Percentiles rank a stretch among this genome's conserved stretches.
Conservation (phyloP, 495 filamentous ascomycete species). For the Aspergillus nidulans region DNA sequence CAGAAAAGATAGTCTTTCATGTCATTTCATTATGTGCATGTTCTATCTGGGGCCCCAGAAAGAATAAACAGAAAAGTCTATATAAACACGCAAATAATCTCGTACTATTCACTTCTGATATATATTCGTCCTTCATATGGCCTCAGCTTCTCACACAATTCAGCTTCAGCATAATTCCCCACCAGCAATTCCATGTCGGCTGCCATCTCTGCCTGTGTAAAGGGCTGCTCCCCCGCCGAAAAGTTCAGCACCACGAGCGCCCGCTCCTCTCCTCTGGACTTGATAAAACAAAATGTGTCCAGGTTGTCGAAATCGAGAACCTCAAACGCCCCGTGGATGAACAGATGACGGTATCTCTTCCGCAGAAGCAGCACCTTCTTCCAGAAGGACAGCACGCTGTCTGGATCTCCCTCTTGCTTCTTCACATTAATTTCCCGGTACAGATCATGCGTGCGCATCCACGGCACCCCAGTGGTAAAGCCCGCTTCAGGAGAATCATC, state of each 20-base stretch:
- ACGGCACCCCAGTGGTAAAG: conserved; percentile 50
- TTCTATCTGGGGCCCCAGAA: too few relatives aligned
- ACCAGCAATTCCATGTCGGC: too few relatives aligned
- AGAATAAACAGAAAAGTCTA: too few relatives aligned
- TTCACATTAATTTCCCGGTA: conserved; percentile 44
- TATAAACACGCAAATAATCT: too few relatives aligned
- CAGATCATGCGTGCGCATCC: conserved; percentile 57
- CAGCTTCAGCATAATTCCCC: too few relatives aligned
- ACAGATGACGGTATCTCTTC: conserved; percentile 50
- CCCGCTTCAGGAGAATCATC: conserved; percentile 42
- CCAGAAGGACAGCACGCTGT: conserved; percentile 51
- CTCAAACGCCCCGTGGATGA: conserved; percentile 63
- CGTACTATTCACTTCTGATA: too few relatives aligned
- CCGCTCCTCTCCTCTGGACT: conserved; percentile 37
- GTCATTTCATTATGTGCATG: too few relatives aligned
- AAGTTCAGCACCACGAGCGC: conserved; percentile 51
- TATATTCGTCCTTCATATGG: too few relatives aligned
- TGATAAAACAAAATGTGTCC: conserved; percentile 45
- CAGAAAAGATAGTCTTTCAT: too few relatives aligned
- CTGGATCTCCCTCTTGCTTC: conserved; percentile 37
- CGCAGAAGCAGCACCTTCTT: conserved; percentile 46
- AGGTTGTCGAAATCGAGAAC: conserved; percentile 43
- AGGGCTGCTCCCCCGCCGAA: conserved; percentile 19
- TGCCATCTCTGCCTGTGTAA: too few relatives aligned
- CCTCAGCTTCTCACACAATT: too few relatives aligned